Evolutionary conservation across 345 rosid genomes (phyloP).

Genomic region (Dimocarpus longan): DNA sequence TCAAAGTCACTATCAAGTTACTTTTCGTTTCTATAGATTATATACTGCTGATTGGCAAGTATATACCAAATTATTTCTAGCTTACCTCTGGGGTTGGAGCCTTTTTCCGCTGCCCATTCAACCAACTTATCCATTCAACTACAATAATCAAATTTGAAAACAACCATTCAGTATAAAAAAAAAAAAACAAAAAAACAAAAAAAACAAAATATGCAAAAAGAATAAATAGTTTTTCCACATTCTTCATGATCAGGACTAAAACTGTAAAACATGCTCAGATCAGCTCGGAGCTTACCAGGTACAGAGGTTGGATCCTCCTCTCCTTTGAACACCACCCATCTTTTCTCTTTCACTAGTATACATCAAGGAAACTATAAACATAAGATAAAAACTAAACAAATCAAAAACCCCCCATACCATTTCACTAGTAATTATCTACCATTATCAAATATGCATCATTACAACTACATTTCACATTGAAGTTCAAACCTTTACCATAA

Average conservation of each 20-base stretch:
- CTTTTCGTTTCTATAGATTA: not conserved
- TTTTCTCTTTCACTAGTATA: conserved; percentile 88
- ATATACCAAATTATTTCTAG: not conserved
- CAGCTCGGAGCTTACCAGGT: conserved; percentile 55
- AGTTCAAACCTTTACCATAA: not conserved
- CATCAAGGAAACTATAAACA: conserved; percentile 14
- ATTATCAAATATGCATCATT: not conserved
- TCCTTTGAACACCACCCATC: conserved; percentile 85
- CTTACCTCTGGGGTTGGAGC: conserved; percentile 88
- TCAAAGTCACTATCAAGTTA: not conserved
- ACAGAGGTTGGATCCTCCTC: conserved; percentile 87
- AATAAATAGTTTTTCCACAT: not conserved
- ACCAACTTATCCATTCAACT: conserved; percentile 99
- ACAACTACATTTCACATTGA: not conserved
- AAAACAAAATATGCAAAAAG: conserved; percentile 2
- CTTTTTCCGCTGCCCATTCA: conserved; percentile 86
- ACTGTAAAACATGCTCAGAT: too few species aligned
- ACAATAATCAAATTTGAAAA: conserved; percentile 31
- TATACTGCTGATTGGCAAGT: not conserved
- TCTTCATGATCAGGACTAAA: not conserved
- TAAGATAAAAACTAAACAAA: conserved; percentile 16
- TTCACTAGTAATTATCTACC: not conserved
- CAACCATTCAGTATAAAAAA: conserved; percentile 11
- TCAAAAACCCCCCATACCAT: not conserved
- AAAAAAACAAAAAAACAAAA: too few species aligned